phyloP scores from a whole-genome alignment of 768 basidiomycete genomes.

The Trametes sanguinea region DNA sequence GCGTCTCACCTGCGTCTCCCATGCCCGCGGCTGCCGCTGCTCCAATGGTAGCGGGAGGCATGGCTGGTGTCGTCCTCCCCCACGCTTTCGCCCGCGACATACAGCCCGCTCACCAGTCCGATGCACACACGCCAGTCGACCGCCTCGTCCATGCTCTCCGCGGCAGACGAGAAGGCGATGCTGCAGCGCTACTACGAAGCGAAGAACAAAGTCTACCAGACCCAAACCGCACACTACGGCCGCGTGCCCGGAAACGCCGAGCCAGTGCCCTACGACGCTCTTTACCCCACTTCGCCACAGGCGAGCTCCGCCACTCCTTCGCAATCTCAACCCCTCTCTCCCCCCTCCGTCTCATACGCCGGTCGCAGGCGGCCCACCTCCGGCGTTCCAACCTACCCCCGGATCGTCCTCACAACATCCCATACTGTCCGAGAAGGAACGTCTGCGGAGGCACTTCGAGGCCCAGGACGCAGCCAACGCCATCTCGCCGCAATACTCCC shows the following conservation, averaged over 20 bases:
- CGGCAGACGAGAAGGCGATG: slow-evolving; percentile 76
- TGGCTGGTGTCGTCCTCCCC: slow-evolving; percentile 11
- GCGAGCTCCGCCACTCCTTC: slow-evolving; percentile 21
- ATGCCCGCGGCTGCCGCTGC: background rate
- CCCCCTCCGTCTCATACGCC: slow-evolving; percentile 31
- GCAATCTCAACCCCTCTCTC: slow-evolving; percentile 30
- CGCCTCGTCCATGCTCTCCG: slow-evolving; percentile 40
- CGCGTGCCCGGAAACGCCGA: slow-evolving; percentile 17
- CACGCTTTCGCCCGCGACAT: background rate
- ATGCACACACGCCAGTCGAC: slow-evolving; percentile 26
- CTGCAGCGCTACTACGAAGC: slow-evolving; percentile 69
- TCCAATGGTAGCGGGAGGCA: slow-evolving; percentile 17
- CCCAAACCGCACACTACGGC: slow-evolving; percentile 39
- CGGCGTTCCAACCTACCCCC: slow-evolving; percentile 49
- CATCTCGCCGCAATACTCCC: slow-evolving; percentile 25
- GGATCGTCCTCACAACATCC: slow-evolving; percentile 39
- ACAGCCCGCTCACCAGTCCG: background rate
- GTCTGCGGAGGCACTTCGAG: slow-evolving; percentile 62
- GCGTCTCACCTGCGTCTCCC: background rate
- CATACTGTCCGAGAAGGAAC: slow-evolving; percentile 66
- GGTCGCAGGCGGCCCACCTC: slow-evolving; percentile 44
- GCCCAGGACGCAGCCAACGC: slow-evolving; percentile 61
- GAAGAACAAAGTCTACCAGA: slow-evolving; percentile 66
- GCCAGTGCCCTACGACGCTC: slow-evolving; percentile 63
- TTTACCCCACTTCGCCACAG: slow-evolving; percentile 47